Evolutionary conservation across 208 protist species (phyloP), one percentile per base, ranked within the genome.

Genomic region (Herpetomonas tarakana): DNA sequence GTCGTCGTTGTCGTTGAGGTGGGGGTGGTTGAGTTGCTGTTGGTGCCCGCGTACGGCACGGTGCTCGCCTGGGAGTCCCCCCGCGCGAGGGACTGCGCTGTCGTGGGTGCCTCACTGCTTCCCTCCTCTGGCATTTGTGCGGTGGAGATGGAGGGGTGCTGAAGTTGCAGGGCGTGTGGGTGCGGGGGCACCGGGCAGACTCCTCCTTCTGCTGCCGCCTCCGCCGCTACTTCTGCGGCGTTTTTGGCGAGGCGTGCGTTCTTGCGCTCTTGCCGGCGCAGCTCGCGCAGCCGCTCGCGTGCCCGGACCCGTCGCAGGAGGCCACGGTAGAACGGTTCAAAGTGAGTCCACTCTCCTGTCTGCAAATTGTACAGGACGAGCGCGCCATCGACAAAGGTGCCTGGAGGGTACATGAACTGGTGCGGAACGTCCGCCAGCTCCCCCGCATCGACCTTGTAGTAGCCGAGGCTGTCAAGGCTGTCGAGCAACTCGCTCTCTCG

Each of bases 321-420:
- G 19, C 71, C 61, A 2, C 65, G 69, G 35, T 72, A 62, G 30
- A 75, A 78, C 51, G 57, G 52, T 49, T 71, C 59, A 26, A 83
- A 71, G 49, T 69, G 76, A 41, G 62, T 65, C 81, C 81, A 88
- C 24, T 53, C 54, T 14, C 62, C 68, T 19, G 52, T 57, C 44
- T 57, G 61, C 26, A 71, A 14, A 52, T 88, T 69, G 63, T 88
- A 84, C 19, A 68, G 35, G 18, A 84, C 60, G 56, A 84, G 66
- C 63, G 83, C 77, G 21, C 81, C 76, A 45, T 88, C 81, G 28
- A 71, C 58, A 55, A 88, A 88, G 29, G 60, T 57, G 16, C 56
- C 45, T 14, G 52, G 16, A 0, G 73, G 71, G 58, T 83, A 83
- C 19, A 63, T 59, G 54, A 66, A 81, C 52, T 76, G 63, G 26